phyloP scores from a whole-genome alignment of 2,329 filamentous ascomycete species.

The Aspergillus thermomutatus region DNA sequence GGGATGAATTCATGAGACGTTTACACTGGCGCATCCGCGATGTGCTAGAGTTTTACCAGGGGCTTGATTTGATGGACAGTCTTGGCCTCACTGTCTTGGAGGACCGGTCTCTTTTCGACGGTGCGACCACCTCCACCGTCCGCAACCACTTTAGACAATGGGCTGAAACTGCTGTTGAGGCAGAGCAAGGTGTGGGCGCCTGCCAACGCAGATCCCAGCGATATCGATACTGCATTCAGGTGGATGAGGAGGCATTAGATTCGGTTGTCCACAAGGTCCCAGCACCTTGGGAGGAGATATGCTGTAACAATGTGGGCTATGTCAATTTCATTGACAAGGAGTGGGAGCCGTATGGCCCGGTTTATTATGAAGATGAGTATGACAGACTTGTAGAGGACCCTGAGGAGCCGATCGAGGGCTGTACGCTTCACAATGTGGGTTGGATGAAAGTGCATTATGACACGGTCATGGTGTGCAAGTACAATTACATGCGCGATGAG shows the following conservation, averaged over 20 bases:
- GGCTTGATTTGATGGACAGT: not conserved
- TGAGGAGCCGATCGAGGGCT: conserved; percentile 12
- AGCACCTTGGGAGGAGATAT: not conserved
- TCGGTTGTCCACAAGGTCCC: not conserved
- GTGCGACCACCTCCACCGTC: not conserved
- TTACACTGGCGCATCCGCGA: not conserved
- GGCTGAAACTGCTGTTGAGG: not conserved
- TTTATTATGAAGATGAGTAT: not conserved
- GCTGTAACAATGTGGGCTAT: not conserved
- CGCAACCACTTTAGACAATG: conserved; percentile 4
- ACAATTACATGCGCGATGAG: conserved; percentile 1
- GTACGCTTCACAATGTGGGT: conserved; percentile 12
- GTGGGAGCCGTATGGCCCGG: not conserved
- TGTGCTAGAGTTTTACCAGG: not conserved
- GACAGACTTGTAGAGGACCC: not conserved
- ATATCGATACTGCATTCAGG: conserved; percentile 1
- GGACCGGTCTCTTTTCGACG: not conserved
- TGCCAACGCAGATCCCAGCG: not conserved
- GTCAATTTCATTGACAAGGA: not conserved
- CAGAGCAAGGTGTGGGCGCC: conserved; percentile 2
- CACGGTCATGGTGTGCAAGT: conserved; percentile 1
- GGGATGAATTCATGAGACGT: conserved; percentile 4
- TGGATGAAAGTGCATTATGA: conserved; percentile 15
- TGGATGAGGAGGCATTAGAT: conserved; percentile 5
- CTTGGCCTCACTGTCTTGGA: conserved; percentile 1